Evolutionary conservation across 768 basidiomycete species (phyloP), one percentile per base, ranked within the genome.

Genomic region (Serendipita sp.): DNA sequence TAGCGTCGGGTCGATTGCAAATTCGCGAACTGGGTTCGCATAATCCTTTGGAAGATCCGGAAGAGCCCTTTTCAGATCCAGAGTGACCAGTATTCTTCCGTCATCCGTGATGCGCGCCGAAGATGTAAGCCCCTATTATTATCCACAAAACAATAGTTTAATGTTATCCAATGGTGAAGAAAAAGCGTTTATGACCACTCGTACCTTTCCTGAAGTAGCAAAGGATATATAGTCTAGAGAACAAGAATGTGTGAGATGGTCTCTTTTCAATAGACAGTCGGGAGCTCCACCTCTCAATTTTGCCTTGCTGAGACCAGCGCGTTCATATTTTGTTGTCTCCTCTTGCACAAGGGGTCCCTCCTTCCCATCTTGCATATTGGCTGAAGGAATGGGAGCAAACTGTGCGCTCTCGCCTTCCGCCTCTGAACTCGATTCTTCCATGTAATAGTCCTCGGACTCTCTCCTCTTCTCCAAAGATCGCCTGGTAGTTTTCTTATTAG

Each of bases 41-140:
- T 80, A 75, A 45, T 79, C 78, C 46, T 73, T 68, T 2, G 80
- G 81, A 3, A 84, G 70, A 58, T 83, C 81, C 0, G 81, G 81
- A 3, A 83, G 71, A 8, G 74, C 71, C 62, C 78, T 72, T 68
- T 80, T 79, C 58, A 84, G 73, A 67, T 81, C 77, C 13, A 83
- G 72, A 3, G 75, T 76, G 13, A 82, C 68, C 35, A 75, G 72
- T 67, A 83, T 81, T 47, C 79, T 73, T 2, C 81, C 81, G 64
- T 82, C 80, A 15, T 71, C 65, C 10, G 75, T 72, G 23, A 81
- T 69, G 3, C 71, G 73, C 28, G 78, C 79, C 5, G 72, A 68
- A 2, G 81, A 80, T 2, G 73, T 65, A 11, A 81, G 75, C 3
- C 79, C 79, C 48, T 23, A 32, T 7, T 5, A 32, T n/a, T 7